Base-by-base conservation (phyloP, 2,329 filamentous ascomycete species). In the Xylariales sp. region DNA sequence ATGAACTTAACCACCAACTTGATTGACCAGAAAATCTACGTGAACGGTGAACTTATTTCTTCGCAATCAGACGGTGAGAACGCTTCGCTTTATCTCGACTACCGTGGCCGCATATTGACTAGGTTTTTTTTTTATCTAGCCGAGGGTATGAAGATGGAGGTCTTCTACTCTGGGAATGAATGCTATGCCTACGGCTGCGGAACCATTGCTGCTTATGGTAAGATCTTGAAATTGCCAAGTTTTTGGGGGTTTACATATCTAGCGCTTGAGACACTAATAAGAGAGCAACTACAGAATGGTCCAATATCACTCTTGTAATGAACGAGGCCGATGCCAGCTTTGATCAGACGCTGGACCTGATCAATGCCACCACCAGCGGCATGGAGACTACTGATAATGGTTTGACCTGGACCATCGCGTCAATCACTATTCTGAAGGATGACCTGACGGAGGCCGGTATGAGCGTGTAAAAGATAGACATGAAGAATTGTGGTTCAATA, bases 31-130 rank as follows among this genome's bases (percentile, higher is more conserved):
- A 40, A 40, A 30, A 37, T 44, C 1, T 29, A 33, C 15, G 21
- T 40, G 14, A 42, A 44, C 25, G 37, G 40, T 15, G 30, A 42
- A 33, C 23, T 42, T 28, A 37, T 44, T 20, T 42, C 42, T 5
- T 12, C 39, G 32, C 40, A 33, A 20, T 42, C 40, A 11, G 40
- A 40, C 16, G 28, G 42, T 23, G 23, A 33, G 31, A 15, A 6
- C 15, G 6, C 31, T 5, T 3, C 7, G 5, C 7, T 11, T 16
- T 15, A 15, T 4, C 4, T 7, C n/a, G 6, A 32, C 14, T 4
- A 33, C 18, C 5, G 23, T 13, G 4, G 18, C 5, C 12, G 23
- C 5, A 6, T 5, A 21, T 20, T 6, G n/a, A 13, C 18, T 33
- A 13, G 23, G 6, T 5, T 14, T 12, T 11, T 10, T 19, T 2